phyloP scores from a whole-genome alignment of 148 eudicot species.

The Oxyria digyna region DNA sequence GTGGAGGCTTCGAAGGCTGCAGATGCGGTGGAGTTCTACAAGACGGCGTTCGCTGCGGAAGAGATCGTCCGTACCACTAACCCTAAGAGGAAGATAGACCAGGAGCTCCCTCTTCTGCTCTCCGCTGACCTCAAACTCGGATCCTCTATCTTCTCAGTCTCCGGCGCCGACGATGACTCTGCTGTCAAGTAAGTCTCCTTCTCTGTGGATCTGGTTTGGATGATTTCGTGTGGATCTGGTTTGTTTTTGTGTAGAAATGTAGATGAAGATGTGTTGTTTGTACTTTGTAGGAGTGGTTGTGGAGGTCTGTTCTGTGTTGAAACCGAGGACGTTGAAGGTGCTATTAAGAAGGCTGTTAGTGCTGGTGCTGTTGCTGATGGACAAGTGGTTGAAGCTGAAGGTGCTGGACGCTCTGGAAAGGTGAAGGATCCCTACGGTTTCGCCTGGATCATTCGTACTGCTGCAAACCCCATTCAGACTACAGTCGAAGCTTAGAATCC shows the following conservation, averaged over 20 bases:
- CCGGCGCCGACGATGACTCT: slow-evolving; percentile 44
- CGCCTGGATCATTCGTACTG: slow-evolving; percentile 45
- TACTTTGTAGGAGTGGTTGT: slow-evolving; percentile 9
- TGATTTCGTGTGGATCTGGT: background rate
- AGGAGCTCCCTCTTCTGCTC: slow-evolving; percentile 54
- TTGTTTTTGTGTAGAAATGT: background rate
- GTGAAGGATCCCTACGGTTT: slow-evolving; percentile 77
- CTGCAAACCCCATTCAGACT: slow-evolving; percentile 18
- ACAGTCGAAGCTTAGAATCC: slow-evolving; percentile 28
- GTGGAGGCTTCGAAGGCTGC: slow-evolving; percentile 51
- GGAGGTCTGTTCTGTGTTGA: slow-evolving; percentile 38
- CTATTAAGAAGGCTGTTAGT: slow-evolving; percentile 38
- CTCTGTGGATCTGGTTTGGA: background rate
- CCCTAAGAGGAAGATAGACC: slow-evolving; percentile 86
- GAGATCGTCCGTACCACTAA: slow-evolving; percentile 44
- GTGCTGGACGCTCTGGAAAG: slow-evolving; percentile 37
- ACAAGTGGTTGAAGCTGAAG: slow-evolving; percentile 39
- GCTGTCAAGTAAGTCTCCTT: slow-evolving; percentile 26
- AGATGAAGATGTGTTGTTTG: background rate
- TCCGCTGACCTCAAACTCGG: slow-evolving; percentile 80
- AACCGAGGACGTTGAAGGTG: slow-evolving; percentile 53
- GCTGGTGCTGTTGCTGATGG: slow-evolving; percentile 65
- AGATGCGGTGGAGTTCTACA: slow-evolving; percentile 84
- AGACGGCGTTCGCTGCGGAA: slow-evolving; percentile 77
- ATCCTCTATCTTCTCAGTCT: slow-evolving; percentile 31